Evolutionary conservation across 164 flowering plant species (phyloP).

Genomic region (Kingdonia uniflora): DNA sequence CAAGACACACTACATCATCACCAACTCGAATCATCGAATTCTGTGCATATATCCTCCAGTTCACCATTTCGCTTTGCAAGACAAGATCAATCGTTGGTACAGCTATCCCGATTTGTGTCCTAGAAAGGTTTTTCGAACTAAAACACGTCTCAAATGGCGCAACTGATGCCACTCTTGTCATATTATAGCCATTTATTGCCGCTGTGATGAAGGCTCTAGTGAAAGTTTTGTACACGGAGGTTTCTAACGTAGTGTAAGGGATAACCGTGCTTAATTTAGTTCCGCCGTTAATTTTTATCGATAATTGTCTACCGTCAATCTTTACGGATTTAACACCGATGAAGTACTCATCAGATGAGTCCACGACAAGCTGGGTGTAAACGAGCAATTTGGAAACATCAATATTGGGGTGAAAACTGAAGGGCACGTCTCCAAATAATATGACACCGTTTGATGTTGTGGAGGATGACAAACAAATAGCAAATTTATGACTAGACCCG

Average conservation of each 20-base stretch:
- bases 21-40: slow-evolving; percentile 44
- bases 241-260: slow-evolving; percentile 38
- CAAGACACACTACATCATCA: slow-evolving; percentile 37
- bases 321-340: slow-evolving; percentile 24
- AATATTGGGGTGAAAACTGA: slow-evolving; percentile 6
- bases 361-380: slow-evolving; percentile 23
- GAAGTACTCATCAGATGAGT: slow-evolving; percentile 24
- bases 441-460: slow-evolving; percentile 15
- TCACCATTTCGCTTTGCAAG: slow-evolving; percentile 24
- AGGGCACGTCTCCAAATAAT: slow-evolving; percentile 26
- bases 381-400: slow-evolving; percentile 8
- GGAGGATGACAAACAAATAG: slow-evolving; percentile 19
- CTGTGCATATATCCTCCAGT: slow-evolving; percentile 37
- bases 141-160: slow-evolving; percentile 35
- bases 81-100: slow-evolving; percentile 38
- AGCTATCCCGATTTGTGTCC: slow-evolving; percentile 1
- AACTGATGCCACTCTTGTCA: slow-evolving; percentile 20
- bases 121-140: slow-evolving; percentile 11
- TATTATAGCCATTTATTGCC: slow-evolving; percentile 1
- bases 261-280: slow-evolving; percentile 36
- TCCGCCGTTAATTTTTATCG: slow-evolving; percentile 24
- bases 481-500: slow-evolving; percentile 18
- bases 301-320: slow-evolving; percentile 9
- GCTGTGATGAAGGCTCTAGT: slow-evolving; percentile 15
- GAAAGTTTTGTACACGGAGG: slow-evolving; percentile 28